Base-by-base conservation (phyloP, 139 green algal species). In the Monoraphidium neglectum region DNA sequence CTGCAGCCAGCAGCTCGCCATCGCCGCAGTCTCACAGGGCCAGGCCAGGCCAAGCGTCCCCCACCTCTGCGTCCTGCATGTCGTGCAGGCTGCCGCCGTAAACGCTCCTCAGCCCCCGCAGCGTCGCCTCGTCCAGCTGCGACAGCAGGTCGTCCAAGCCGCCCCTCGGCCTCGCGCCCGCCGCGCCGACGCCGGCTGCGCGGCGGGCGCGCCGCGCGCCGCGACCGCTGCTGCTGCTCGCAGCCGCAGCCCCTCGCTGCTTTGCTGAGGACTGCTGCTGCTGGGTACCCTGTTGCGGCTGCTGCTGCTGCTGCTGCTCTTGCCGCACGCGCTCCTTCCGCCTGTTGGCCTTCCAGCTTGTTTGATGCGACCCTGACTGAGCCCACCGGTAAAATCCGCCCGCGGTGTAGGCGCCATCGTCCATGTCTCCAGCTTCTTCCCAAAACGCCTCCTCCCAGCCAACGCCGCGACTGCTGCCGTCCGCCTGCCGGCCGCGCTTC, bases 241-340 rank as follows among this genome's bases (percentile, higher is more conserved):
- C n/a, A 15, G 56, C 10, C 26, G 56, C 56, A 15, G 10, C 26
- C 26, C 12, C 56, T 30, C 26, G 5, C 12, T 18, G 26, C 43
- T 8, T 12, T 30, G 56, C 56, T 63, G 56, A 12, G n/a, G 56
- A 5, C 56, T 30, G 56, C 26, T 5, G 56, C 56, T 18, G 10
- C 26, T 32, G 56, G 12, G 5, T 10, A 12, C 10, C 26, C 13
- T 5, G 8, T 63, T 63, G 26, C 56, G 13, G 56, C 26, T 63
- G 56, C 56, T 63, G 56, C n/a, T 63, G 56, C 21, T 63, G 56
- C 56, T 63, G 56, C n/a, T 30, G 56, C 56, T 63, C 12, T 15
- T 12, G 10, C 12, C n/a, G 56, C 10, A 15, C 56, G 56, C 56
- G 56, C 5, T 18, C 5, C 26, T 63, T 63, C 26, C 21, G 13